Percentiles rank a stretch among this genome's conserved stretches.
Conservation (phyloP, 257 asterid species). For the Perilla frutescens region DNA sequence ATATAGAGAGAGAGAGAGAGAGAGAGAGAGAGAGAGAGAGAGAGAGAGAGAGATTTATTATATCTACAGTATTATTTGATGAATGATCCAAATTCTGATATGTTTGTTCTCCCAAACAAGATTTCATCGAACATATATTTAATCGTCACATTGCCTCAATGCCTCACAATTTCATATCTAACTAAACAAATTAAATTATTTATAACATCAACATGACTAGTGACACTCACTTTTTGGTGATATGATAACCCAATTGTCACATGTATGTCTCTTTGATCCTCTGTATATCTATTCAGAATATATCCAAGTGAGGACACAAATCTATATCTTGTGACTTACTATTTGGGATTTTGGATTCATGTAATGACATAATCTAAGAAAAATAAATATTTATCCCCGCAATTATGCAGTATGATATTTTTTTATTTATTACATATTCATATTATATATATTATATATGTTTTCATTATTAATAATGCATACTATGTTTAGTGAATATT, state of each 20-base stretch:
- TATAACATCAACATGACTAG: background rate
- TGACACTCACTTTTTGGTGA: constrained; percentile 16
- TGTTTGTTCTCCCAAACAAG: too few relatives aligned
- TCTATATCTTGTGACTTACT: background rate
- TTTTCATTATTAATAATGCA: too few relatives aligned
- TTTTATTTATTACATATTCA: too few relatives aligned
- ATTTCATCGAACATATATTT: too few relatives aligned
- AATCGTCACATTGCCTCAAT: too few relatives aligned
- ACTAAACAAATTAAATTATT: background rate
- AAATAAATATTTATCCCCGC: background rate
- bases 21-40: too few relatives aligned
- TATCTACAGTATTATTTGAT: too few relatives aligned
- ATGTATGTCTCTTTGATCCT: background rate
- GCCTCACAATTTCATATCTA: background rate
- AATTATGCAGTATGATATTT: background rate
- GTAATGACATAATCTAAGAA: background rate
- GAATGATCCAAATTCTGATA: too few relatives aligned
- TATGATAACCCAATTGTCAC: background rate
- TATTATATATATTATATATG: too few relatives aligned
- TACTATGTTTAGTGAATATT: too few relatives aligned
- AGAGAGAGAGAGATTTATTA: too few relatives aligned
- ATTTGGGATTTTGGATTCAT: background rate
- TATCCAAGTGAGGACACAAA: background rate
- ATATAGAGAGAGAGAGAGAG: too few relatives aligned
- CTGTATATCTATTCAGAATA: background rate